Evolutionary conservation across 208 protist species (phyloP), one percentile per base, ranked within the genome.

Genomic region (Naegleria lovaniensis): DNA sequence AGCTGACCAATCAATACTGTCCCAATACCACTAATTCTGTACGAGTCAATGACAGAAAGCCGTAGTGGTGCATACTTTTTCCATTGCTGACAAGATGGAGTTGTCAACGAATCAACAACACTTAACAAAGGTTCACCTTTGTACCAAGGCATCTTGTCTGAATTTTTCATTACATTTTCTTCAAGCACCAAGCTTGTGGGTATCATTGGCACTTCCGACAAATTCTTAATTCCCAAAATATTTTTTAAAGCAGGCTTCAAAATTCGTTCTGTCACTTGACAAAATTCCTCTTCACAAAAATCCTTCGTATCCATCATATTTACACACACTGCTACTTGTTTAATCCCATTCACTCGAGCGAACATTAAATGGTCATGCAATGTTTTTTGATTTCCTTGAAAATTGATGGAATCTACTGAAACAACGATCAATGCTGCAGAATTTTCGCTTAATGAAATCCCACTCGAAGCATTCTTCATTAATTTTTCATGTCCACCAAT

Each of bases 51-150:
- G 91, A 99, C 97, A 58, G 98, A 94, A 97, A 99, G 98, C 39
- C 99, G 93, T 94, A 99, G 99, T 29, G 96, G 96, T 93, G 98
- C 99, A 91, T 99, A 97, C 0, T 96, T 96, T 91, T 97, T 96
- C 91, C 98, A 96, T 89, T 95, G 94, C 7, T 48, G 5, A 48
- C 43, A 48, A 48, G 43, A 48, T 55, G 97, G 97, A 90, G 96
- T 94, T 4, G 96, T 96, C 92, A 98, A 96, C 92, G 95, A 95
- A 90, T 99, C 95, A 55, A 99, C 94, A 67, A 97, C 92, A 87
- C 98, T 95, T 94, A 86, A 40, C 91, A 85, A 39, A 95, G 93
- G 94, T 59, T 91, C 59, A 39, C 94, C 94, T 33, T 58, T 92
- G 90, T 90, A 96, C 94, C 94, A 96, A n/a, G 48, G 5, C 93